phyloP scores from a whole-genome alignment of 2,329 filamentous ascomycete genomes.

The Aspergillus pseudotamarii region DNA sequence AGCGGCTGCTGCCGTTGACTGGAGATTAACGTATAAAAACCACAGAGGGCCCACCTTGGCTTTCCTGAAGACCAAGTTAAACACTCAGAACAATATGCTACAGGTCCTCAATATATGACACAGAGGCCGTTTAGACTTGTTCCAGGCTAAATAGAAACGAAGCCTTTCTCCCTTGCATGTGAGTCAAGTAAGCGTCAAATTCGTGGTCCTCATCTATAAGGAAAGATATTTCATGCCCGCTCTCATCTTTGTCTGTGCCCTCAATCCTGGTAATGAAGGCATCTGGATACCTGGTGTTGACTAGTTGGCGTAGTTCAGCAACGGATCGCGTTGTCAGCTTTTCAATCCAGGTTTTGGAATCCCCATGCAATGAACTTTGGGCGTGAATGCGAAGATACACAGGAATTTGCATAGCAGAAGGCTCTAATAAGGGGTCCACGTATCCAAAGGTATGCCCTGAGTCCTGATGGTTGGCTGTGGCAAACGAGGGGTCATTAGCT shows the following conservation, averaged over 20 bases:
- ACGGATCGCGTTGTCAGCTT: slow-evolving; percentile 63
- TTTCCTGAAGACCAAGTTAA: neutral
- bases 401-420: slow-evolving; percentile 49
- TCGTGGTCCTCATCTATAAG: slow-evolving; percentile 72
- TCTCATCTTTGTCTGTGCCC: slow-evolving; percentile 64
- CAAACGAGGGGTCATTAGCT: slow-evolving; percentile 51
- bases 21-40: neutral
- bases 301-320: slow-evolving; percentile 64
- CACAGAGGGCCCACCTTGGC: neutral
- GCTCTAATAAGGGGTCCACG: slow-evolving; percentile 40
- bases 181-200: slow-evolving; percentile 70
- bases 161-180: slow-evolving; percentile 60
- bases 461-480: slow-evolving; percentile 39
- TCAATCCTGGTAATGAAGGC: slow-evolving; percentile 64
- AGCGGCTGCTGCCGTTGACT: neutral
- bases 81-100: neutral
- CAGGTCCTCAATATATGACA: neutral
- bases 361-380: slow-evolving; percentile 57
- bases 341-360: slow-evolving; percentile 63
- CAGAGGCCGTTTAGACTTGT: slow-evolving; percentile 20
- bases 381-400: slow-evolving; percentile 72
- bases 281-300: slow-evolving; percentile 63
- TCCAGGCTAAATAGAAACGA: slow-evolving; percentile 53
- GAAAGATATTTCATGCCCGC: slow-evolving; percentile 64
- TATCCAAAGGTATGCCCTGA: slow-evolving; percentile 36